Percentiles rank a stretch among this genome's conserved stretches.
These are phyloP conservation scores for Ogataea saltuana DNA, from an alignment of 805 yeast species.

Conservation along the genomic window DNA sequence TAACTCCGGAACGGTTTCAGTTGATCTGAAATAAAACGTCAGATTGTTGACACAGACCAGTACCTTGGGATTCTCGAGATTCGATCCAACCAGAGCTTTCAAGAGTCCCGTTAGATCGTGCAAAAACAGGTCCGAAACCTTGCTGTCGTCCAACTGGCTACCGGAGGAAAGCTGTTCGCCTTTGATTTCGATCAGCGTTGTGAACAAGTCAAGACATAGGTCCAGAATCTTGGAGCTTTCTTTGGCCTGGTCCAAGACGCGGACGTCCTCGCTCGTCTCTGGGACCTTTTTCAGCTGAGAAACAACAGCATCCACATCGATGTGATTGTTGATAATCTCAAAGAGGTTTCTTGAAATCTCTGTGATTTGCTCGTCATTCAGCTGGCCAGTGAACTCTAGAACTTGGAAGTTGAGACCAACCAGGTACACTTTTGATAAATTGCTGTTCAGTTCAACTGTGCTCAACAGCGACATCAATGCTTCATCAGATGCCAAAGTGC, in stretches of 20 bases:
- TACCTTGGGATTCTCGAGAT: conserved; percentile 54
- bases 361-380: conserved; percentile 26
- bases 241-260: conserved; percentile 34
- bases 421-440: conserved; percentile 26
- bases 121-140: conserved; percentile 18
- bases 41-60: conserved; percentile 72
- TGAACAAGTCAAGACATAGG: conserved; percentile 69
- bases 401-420: conserved; percentile 35
- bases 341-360: conserved; percentile 26
- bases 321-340: conserved; percentile 37
- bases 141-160: neutral
- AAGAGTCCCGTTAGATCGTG: conserved; percentile 34
- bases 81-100: conserved; percentile 40
- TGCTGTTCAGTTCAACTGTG: conserved; percentile 9
- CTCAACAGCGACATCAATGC: conserved; percentile 14
- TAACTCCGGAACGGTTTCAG: conserved; percentile 29
- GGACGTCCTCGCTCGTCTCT: conserved; percentile 10
- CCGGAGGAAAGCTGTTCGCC: conserved; percentile 23
- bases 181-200: conserved; percentile 67
- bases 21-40: conserved; percentile 36
- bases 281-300: neutral
- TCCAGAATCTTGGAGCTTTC: conserved; percentile 64
- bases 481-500: conserved; percentile 21
- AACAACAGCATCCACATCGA: conserved; percentile 7
- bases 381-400: conserved; percentile 30